Conservation (phyloP, 1,284 basidiomycete species). For the Porphyrellus sp. region DNA sequence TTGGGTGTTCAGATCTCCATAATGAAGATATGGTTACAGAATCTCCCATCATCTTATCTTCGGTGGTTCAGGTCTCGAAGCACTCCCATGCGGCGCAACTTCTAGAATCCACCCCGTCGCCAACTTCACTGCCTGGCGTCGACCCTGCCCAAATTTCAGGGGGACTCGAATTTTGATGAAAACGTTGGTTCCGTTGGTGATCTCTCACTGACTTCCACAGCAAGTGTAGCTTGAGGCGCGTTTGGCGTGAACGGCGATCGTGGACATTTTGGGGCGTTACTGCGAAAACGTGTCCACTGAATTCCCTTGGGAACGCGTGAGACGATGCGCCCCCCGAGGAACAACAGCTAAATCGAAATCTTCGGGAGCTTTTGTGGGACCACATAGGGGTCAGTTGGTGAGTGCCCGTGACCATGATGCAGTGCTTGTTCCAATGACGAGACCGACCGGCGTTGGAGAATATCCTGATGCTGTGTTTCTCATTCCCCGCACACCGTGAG, state of each 20-base stretch:
- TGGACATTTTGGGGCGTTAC: constrained; percentile 1
- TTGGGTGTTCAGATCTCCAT: constrained; percentile 11
- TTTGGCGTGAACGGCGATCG: not conserved
- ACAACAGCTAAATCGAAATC: not conserved
- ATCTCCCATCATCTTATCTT: constrained; percentile 7
- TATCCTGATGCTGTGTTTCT: constrained; percentile 8
- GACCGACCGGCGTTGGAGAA: not conserved
- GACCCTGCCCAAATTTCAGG: not conserved
- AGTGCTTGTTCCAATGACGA: not conserved
- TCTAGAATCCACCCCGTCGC: not conserved
- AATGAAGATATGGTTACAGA: constrained; percentile 2
- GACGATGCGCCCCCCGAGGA: constrained; percentile 3
- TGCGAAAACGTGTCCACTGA: not conserved
- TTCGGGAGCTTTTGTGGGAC: not conserved
- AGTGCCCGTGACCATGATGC: constrained; percentile 7
- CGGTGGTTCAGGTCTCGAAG: constrained; percentile 6
- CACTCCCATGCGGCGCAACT: constrained; percentile 7
- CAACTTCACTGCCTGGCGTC: not conserved
- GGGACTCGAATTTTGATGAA: not conserved
- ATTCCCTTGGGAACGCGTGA: constrained; percentile 1
- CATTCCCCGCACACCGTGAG: constrained; percentile 5
- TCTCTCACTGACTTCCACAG: not conserved
- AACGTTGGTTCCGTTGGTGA: not conserved
- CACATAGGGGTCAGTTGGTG: not conserved
- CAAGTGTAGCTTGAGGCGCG: not conserved